These are phyloP conservation scores for Ophiocordyceps sinensis DNA, from an alignment of 2,329 filamentous ascomycete species.

Conservation along the genomic window DNA sequence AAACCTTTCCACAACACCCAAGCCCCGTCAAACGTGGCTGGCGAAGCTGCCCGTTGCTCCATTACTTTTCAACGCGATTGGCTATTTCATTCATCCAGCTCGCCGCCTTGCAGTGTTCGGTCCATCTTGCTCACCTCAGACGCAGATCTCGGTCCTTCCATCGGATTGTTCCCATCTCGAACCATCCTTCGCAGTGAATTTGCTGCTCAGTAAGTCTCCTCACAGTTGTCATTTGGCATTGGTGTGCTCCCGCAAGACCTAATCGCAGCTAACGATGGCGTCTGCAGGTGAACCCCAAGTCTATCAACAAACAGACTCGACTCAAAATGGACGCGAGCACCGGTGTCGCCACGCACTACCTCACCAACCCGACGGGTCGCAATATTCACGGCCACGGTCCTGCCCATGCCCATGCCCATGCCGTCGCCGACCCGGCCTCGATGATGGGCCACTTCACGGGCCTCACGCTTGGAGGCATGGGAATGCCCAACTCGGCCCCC, in stretches of 20 bases:
- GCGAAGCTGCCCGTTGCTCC: too few species aligned
- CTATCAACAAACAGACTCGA: constrained; percentile 18
- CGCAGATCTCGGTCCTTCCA: constrained; percentile 15
- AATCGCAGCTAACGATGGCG: background rate
- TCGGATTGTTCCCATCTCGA: constrained; percentile 16
- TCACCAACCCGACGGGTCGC: constrained; percentile 15
- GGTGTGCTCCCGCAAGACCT: too few species aligned
- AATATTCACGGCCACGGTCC: constrained; percentile 14
- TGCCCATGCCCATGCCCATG: constrained; percentile 11
- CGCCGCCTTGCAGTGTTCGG: too few species aligned
- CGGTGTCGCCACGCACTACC: constrained; percentile 16
- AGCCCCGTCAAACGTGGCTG: too few species aligned
- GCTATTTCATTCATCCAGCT: too few species aligned
- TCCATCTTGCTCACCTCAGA: background rate
- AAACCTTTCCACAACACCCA: too few species aligned
- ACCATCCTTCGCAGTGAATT: constrained; percentile 14
- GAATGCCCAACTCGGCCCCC: constrained; percentile 14
- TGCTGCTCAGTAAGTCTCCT: constrained; percentile 17
- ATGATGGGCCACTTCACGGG: constrained; percentile 21
- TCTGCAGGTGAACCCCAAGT: constrained; percentile 12
- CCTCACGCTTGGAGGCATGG: constrained; percentile 21
- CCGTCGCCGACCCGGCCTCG: constrained; percentile 14
- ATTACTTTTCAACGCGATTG: too few species aligned
- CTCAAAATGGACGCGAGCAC: constrained; percentile 21
- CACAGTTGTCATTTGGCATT: background rate